Percentiles rank a stretch among this genome's conserved stretches.
Conservation (phyloP, 257 asterid genomes). For the Primulina eburnea region DNA sequence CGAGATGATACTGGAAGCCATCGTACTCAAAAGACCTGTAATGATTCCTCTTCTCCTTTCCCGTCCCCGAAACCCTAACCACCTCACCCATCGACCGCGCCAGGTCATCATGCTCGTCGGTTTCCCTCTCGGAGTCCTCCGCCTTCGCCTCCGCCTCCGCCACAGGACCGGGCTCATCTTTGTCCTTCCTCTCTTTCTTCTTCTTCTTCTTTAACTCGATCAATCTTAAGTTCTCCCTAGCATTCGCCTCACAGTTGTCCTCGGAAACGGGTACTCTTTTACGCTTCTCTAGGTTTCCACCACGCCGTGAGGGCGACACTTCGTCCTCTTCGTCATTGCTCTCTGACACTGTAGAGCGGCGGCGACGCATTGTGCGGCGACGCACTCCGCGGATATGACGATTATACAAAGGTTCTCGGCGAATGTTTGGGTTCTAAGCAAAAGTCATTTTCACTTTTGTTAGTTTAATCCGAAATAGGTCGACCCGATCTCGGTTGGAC, state of each 20-base stretch:
- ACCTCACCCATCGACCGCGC: conserved; percentile 47
- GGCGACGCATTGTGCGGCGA: neutral
- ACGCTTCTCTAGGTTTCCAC: conserved; percentile 18
- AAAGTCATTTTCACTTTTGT: too few species aligned
- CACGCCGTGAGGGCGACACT: neutral
- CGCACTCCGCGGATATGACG: too few species aligned
- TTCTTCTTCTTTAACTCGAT: neutral
- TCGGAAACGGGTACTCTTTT: conserved; percentile 21
- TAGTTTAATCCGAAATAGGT: too few species aligned
- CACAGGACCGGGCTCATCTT: too few species aligned
- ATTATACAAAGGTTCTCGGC: too few species aligned
- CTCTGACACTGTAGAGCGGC: neutral
- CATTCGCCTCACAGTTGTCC: neutral
- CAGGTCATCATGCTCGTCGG: conserved; percentile 25
- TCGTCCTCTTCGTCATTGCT: neutral
- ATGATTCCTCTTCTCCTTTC: conserved; percentile 32
- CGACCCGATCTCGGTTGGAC: too few species aligned
- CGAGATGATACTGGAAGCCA: conserved; percentile 42
- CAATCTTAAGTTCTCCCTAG: neutral
- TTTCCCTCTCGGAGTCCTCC: neutral
- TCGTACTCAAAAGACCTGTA: conserved; percentile 40
- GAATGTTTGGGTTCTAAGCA: too few species aligned
- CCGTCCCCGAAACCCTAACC: conserved; percentile 45
- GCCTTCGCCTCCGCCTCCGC: neutral
- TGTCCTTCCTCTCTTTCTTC: neutral